Evolutionary conservation across 768 basidiomycete genomes (phyloP).

Genomic region (Auricularia sp.): DNA sequence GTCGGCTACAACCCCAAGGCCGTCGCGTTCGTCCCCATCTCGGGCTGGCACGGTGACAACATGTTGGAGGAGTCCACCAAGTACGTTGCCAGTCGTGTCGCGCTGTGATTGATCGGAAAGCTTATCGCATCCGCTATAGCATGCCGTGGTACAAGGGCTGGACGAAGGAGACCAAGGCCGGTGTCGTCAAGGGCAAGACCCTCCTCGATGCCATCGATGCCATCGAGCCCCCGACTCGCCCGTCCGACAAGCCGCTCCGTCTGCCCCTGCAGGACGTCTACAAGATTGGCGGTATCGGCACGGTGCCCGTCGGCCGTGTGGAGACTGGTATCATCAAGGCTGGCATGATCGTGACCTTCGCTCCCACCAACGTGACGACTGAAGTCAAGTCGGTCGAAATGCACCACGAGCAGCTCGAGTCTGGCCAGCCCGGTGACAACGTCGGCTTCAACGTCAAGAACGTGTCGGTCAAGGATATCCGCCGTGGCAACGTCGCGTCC

Average conservation of each 20-base stretch:
- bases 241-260: constrained; percentile 99
- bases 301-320: constrained; percentile 99
- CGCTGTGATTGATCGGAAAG: constrained; percentile 6
- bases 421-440: constrained; percentile 97
- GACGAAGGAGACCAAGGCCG: constrained; percentile 92
- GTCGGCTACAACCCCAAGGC: constrained; percentile 99
- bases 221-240: constrained; percentile 94
- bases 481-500: constrained; percentile 97
- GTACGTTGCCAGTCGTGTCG: constrained; percentile 33
- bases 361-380: constrained; percentile 96
- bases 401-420: constrained; percentile 96
- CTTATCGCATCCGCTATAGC: constrained; percentile 31
- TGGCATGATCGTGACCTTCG: constrained; percentile 97
- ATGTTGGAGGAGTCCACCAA: constrained; percentile 99
- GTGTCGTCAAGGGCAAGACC: constrained; percentile 95
- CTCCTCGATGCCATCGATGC: constrained; percentile 99
- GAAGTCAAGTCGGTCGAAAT: constrained; percentile 99
- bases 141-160: constrained; percentile 99
- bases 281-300: constrained; percentile 99
- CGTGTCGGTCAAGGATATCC: constrained; percentile 99
- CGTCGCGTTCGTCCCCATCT: constrained; percentile 98
- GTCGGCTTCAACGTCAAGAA: constrained; percentile 99
- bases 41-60: constrained; percentile 99
- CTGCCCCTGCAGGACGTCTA: constrained; percentile 99
- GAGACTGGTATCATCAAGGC: constrained; percentile 99